phyloP scores from a whole-genome alignment of 140 eudicot species.

The Anethum foeniculum region DNA sequence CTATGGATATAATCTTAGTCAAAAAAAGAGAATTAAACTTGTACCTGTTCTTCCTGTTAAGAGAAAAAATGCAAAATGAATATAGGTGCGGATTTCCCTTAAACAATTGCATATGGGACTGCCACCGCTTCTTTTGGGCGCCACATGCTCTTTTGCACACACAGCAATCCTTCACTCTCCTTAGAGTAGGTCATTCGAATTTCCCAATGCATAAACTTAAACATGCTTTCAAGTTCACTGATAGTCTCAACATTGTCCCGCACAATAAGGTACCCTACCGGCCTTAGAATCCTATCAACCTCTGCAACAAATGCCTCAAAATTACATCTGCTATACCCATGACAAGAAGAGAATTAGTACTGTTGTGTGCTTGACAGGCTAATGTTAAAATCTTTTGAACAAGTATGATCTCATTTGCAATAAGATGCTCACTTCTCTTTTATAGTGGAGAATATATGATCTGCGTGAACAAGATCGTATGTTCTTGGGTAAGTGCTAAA shows the following conservation, averaged over 20 bases:
- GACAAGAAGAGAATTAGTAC: neutral
- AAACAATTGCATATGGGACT: conserved; percentile 50
- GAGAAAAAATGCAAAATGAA: neutral
- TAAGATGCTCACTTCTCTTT: conserved; percentile 48
- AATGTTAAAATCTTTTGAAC: neutral
- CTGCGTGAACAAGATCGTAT: conserved; percentile 96
- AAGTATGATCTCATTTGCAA: neutral
- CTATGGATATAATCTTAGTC: neutral
- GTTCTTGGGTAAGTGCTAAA: conserved; percentile 93
- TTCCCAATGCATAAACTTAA: conserved; percentile 80
- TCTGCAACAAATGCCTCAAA: conserved; percentile 68
- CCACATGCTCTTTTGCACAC: conserved; percentile 83
- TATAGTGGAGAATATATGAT: conserved; percentile 85
- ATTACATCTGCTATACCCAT: conserved; percentile 48
- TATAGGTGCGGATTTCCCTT: neutral
- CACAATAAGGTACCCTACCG: conserved; percentile 78
- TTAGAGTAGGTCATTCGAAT: conserved; percentile 73
- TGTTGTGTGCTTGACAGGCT: neutral
- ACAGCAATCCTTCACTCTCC: conserved; percentile 76
- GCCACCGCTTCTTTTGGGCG: conserved; percentile 63
- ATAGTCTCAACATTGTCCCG: conserved; percentile 64
- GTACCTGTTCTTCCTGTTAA: neutral
- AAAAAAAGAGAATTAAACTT: neutral
- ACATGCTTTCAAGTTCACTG: conserved; percentile 53
- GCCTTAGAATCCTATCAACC: conserved; percentile 84